Percentiles rank a stretch among this genome's conserved stretches.
phyloP scores from a whole-genome alignment of 2,329 filamentous ascomycete genomes.

The Periconia sp. region DNA sequence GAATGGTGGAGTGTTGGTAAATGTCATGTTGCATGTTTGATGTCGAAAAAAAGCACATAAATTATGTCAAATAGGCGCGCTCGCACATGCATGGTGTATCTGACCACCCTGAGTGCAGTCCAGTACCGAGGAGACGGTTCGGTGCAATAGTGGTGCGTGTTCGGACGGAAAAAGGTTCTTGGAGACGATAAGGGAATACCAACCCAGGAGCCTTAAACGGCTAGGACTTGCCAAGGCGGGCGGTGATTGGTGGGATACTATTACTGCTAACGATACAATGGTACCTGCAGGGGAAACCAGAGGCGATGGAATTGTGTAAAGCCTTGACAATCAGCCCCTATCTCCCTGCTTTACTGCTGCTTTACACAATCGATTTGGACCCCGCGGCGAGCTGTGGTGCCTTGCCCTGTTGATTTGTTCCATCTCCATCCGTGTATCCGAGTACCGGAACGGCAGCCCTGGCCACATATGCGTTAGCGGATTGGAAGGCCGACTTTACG shows the following conservation, averaged over 20 bases:
- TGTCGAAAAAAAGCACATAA: too few relatives aligned
- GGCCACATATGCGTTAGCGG: too few relatives aligned
- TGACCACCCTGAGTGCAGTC: too few relatives aligned
- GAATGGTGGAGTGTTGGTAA: too few relatives aligned
- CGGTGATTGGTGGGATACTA: too few relatives aligned
- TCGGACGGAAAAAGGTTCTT: conserved; percentile 1
- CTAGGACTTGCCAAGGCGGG: conserved; percentile 1
- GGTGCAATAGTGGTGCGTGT: too few relatives aligned
- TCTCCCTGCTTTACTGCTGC: conserved; percentile 1
- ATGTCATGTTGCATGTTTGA: too few relatives aligned
- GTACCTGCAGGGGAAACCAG: conserved; percentile 9
- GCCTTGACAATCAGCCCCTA: conserved; percentile 15
- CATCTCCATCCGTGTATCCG: neutral
- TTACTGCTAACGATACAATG: conserved; percentile 14
- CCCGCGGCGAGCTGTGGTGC: neutral
- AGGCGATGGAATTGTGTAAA: neutral
- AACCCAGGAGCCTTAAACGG: neutral
- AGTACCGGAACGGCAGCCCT: too few relatives aligned
- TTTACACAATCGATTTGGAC: neutral
- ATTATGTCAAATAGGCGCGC: too few relatives aligned
- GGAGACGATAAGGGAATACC: conserved; percentile 19
- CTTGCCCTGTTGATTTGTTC: neutral
- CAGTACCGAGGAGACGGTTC: too few relatives aligned
- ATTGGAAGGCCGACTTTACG: too few relatives aligned
- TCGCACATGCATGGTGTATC: too few relatives aligned